Percentiles rank a stretch among this genome's conserved stretches.
These are phyloP conservation scores for Boletales sp. DNA, from an alignment of 768 basidiomycete genomes.

Conservation along the genomic window DNA sequence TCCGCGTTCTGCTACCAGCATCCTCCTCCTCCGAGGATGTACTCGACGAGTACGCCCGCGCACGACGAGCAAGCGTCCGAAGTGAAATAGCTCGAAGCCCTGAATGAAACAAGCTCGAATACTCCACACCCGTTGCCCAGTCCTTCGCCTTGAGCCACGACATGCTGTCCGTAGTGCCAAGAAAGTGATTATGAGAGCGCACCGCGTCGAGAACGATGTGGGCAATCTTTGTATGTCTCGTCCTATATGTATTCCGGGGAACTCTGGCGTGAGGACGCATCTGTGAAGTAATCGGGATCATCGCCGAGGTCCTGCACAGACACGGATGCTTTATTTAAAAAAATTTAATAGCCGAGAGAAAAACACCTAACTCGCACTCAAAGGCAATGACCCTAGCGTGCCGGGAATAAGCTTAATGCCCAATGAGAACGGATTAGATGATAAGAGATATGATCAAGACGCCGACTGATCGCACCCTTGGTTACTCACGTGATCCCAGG, in stretches of 20 bases:
- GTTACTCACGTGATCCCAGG: not conserved
- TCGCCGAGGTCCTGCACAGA: not conserved
- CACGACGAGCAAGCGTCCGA: conserved; percentile 2
- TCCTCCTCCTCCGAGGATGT: conserved; percentile 1
- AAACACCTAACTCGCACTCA: not conserved
- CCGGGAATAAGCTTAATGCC: not conserved
- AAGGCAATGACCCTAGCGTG: conserved; percentile 10
- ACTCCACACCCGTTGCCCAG: conserved; percentile 28
- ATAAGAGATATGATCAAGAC: conserved; percentile 6
- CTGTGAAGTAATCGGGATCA: not conserved
- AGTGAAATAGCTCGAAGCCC: conserved; percentile 31
- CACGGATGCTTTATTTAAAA: conserved; percentile 3
- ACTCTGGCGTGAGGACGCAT: conserved; percentile 2
- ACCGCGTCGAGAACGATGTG: too few relatives aligned
- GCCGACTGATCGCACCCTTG: not conserved
- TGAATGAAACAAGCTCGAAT: conserved; percentile 35
- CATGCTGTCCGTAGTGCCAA: conserved; percentile 11
- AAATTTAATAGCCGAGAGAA: conserved; percentile 11
- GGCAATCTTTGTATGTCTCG: too few relatives aligned
- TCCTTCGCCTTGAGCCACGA: conserved; percentile 31
- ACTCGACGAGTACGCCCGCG: conserved; percentile 8
- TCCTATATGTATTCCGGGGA: conserved; percentile 25
- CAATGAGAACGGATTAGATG: not conserved
- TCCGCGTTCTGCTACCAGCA: not conserved
- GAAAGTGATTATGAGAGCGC: not conserved